These are phyloP conservation scores for Petunia secreta DNA, from an alignment of 257 asterid species.

Conservation along the genomic window DNA sequence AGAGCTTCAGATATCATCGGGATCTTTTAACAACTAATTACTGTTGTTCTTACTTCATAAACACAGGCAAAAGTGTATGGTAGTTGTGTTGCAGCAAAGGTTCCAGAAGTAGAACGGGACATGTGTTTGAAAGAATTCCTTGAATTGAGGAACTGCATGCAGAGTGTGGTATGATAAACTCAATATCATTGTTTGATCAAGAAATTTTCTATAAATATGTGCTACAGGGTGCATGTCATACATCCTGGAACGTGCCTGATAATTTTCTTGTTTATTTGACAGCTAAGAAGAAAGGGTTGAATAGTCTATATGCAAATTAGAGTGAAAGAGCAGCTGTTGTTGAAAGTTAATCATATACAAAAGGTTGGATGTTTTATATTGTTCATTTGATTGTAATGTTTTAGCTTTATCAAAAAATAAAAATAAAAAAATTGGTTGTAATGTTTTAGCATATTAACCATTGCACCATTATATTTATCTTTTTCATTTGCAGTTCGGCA, in stretches of 20 bases:
- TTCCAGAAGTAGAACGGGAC: slow-evolving; percentile 83
- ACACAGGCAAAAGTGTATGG: slow-evolving; percentile 84
- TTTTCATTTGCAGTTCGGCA: slow-evolving; percentile 13
- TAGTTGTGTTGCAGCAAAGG: slow-evolving; percentile 76
- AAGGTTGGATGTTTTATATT: slow-evolving; percentile 24
- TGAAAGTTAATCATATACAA: slow-evolving; percentile 18
- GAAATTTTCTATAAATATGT: background rate
- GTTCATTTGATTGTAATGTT: background rate
- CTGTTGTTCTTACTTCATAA: slow-evolving; percentile 4
- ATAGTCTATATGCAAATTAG: slow-evolving; percentile 26
- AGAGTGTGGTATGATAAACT: slow-evolving; percentile 60
- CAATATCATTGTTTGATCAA: background rate
- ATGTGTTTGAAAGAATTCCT: slow-evolving; percentile 83
- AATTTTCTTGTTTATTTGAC: slow-evolving; percentile 32
- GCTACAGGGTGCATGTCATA: background rate
- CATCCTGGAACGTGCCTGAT: background rate
- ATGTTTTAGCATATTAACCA: background rate
- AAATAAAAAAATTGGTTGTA: background rate
- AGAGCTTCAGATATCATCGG: slow-evolving; percentile 2
- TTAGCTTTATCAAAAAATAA: no score
- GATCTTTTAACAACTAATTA: slow-evolving; percentile 9
- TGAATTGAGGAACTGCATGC: slow-evolving; percentile 76
- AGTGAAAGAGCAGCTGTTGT: slow-evolving; percentile 11
- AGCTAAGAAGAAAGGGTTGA: slow-evolving; percentile 71
- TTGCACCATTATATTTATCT: background rate